Conservation (phyloP, 495 filamentous ascomycete genomes). For the Penicillium manginii region DNA sequence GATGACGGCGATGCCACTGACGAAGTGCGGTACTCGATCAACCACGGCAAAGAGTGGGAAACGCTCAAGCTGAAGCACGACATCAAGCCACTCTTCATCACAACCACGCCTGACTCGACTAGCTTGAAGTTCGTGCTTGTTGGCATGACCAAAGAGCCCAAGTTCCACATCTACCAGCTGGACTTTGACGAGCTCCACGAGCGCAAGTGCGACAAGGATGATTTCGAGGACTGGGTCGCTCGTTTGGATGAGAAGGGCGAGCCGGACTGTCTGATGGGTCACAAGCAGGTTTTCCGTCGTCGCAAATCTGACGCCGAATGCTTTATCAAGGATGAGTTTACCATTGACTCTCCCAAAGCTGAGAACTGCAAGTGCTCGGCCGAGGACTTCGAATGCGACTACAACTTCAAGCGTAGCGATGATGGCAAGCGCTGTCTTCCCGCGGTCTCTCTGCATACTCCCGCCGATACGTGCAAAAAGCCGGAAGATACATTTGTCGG, state of each 20-base stretch:
- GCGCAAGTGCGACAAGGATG: conserved; percentile 73
- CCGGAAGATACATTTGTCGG: conserved; percentile 73
- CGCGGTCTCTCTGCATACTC: conserved; percentile 51
- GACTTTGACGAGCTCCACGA: conserved; percentile 85
- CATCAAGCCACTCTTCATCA: conserved; percentile 68
- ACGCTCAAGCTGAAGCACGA: conserved; percentile 60
- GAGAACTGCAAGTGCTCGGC: conserved; percentile 78
- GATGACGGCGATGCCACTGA: conserved; percentile 63
- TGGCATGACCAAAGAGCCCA: conserved; percentile 41
- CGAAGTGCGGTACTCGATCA: conserved; percentile 76
- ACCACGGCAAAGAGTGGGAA: conserved; percentile 85
- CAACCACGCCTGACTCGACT: conserved; percentile 86
- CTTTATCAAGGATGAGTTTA: conserved; percentile 84
- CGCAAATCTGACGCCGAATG: conserved; percentile 86
- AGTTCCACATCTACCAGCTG: conserved; percentile 67
- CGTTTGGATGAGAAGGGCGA: conserved; percentile 77
- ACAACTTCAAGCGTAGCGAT: conserved; percentile 74
- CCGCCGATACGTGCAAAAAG: conserved; percentile 68
- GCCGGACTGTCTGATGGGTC: conserved; percentile 91
- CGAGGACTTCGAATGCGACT: conserved; percentile 92
- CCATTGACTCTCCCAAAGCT: conserved; percentile 66
- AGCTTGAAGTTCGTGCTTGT: conserved; percentile 86
- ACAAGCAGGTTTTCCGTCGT: conserved; percentile 79
- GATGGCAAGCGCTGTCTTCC: conserved; percentile 67
- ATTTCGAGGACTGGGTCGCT: conserved; percentile 88